A percentile compares a stretch with the other conserved stretches of the same genome.
phyloP scores from a whole-genome alignment of 1,284 basidiomycete genomes.

The Ganoderma sinense region DNA sequence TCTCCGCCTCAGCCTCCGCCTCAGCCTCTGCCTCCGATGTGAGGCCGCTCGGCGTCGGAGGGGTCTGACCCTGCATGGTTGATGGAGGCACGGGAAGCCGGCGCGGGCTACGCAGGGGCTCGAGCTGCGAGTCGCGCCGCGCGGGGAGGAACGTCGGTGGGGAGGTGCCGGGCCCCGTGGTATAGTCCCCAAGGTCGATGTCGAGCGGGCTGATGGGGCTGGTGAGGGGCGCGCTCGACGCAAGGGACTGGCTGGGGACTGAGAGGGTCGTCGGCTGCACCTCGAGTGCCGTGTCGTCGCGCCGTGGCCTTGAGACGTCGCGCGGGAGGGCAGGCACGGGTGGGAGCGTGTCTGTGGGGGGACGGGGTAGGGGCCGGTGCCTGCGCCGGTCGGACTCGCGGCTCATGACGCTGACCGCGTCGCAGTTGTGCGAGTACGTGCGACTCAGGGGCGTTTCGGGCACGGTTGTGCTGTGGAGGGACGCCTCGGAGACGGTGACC shows the following conservation, averaged over 20 bases:
- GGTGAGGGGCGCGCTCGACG: not conserved
- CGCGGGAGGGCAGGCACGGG: not conserved
- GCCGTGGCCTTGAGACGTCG: not conserved
- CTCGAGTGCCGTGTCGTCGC: not conserved
- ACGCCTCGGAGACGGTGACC: not conserved
- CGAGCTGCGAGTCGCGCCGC: constrained; percentile 6
- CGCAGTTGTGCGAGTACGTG: not conserved
- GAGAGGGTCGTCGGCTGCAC: not conserved
- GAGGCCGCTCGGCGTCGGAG: not conserved
- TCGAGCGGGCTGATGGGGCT: not conserved
- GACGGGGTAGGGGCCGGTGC: not conserved
- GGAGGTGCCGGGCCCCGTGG: not conserved
- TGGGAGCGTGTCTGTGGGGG: not conserved
- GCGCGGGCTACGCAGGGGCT: constrained; percentile 2
- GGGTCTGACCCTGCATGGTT: not conserved
- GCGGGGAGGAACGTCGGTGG: not conserved
- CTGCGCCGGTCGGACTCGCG: not conserved
- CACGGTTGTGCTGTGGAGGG: not conserved
- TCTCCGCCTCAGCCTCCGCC: not conserved
- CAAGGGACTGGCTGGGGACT: not conserved
- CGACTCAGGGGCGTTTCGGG: not conserved
- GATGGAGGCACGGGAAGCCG: not conserved
- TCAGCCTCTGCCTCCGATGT: not conserved
- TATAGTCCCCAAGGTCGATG: not conserved
- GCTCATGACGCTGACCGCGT: not conserved